Conservation (phyloP, 495 filamentous ascomycete species). For the Arthonia radiata region DNA sequence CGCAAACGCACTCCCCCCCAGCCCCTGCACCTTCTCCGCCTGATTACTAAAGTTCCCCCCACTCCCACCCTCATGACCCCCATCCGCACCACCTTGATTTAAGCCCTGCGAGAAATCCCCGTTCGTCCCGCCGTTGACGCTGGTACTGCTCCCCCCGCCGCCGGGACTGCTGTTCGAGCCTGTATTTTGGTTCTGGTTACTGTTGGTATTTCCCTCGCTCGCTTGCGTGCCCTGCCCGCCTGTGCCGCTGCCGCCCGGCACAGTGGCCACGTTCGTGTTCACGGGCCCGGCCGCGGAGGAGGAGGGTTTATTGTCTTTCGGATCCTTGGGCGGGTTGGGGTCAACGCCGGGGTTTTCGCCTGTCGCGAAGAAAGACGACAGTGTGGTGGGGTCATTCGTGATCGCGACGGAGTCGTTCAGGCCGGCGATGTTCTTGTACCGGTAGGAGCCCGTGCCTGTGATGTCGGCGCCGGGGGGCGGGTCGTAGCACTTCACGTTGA, state of each 20-base stretch:
- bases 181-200: too few species aligned
- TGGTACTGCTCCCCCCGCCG: too few species aligned
- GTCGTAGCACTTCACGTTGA: slow-evolving; percentile 66
- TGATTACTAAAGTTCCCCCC: too few species aligned
- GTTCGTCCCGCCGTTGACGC: slow-evolving; percentile 3
- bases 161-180: too few species aligned
- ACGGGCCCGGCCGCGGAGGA: slow-evolving; percentile 1
- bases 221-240: slow-evolving; percentile 10
- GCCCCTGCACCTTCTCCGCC: slow-evolving; percentile 2
- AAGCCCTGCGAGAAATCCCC: slow-evolving; percentile 1
- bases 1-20: slow-evolving; percentile 5
- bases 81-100: slow-evolving; percentile 3
- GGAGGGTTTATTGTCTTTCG: slow-evolving; percentile 3
- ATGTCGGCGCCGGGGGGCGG: slow-evolving; percentile 37
- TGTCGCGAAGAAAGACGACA: slow-evolving; percentile 53
- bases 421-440: slow-evolving; percentile 37
- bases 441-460: slow-evolving; percentile 40
- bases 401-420: slow-evolving; percentile 54
- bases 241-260: slow-evolving; percentile 14
- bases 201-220: too few species aligned
- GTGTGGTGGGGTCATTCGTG: slow-evolving; percentile 47
- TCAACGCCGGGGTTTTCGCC: slow-evolving; percentile 21
- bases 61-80: slow-evolving; percentile 2
- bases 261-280: slow-evolving; percentile 8
- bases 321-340: slow-evolving; percentile 5